Percentiles rank a stretch among this genome's conserved stretches.
These are phyloP conservation scores for Kondoa malvinella DNA, from an alignment of 768 basidiomycete genomes.

Conservation along the genomic window DNA sequence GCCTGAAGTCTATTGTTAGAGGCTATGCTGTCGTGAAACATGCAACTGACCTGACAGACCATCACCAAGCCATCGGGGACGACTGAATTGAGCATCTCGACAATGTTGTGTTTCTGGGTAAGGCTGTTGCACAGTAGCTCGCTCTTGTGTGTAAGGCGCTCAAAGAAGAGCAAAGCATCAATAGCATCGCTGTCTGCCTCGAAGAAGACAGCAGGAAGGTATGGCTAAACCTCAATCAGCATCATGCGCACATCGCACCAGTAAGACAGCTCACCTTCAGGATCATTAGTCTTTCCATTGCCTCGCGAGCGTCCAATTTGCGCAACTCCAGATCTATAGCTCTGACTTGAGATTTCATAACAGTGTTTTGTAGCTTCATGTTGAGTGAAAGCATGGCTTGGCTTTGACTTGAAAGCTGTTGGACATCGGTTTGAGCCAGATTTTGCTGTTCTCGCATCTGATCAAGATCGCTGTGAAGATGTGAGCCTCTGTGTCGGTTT, in stretches of 20 bases:
- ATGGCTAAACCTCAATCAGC: slow-evolving; percentile 42
- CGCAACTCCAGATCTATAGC: slow-evolving; percentile 76
- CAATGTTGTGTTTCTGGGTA: slow-evolving; percentile 63
- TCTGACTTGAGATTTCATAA: slow-evolving; percentile 73
- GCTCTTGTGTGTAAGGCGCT: slow-evolving; percentile 65
- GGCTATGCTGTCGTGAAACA: neutral
- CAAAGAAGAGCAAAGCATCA: slow-evolving; percentile 80
- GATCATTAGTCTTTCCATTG: slow-evolving; percentile 59
- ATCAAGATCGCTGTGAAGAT: slow-evolving; percentile 69
- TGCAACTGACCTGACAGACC: slow-evolving; percentile 58
- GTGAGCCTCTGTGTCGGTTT: slow-evolving; percentile 1
- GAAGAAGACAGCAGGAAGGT: slow-evolving; percentile 74
- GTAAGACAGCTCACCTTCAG: slow-evolving; percentile 44
- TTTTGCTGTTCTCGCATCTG: slow-evolving; percentile 65
- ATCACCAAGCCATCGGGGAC: slow-evolving; percentile 77
- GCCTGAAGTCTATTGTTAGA: slow-evolving; percentile 41
- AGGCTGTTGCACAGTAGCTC: slow-evolving; percentile 70
- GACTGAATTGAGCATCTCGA: slow-evolving; percentile 62
- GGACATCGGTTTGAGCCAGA: slow-evolving; percentile 64
- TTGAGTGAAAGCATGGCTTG: slow-evolving; percentile 90
- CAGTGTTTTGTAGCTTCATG: slow-evolving; percentile 79
- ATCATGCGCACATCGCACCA: neutral
- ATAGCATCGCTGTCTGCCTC: slow-evolving; percentile 80
- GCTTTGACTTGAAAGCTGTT: slow-evolving; percentile 65
- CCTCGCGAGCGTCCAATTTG: slow-evolving; percentile 67